Percentiles rank a stretch among this genome's conserved stretches.
Conservation (phyloP, 495 filamentous ascomycete species). For the Rusavskia elegans region DNA sequence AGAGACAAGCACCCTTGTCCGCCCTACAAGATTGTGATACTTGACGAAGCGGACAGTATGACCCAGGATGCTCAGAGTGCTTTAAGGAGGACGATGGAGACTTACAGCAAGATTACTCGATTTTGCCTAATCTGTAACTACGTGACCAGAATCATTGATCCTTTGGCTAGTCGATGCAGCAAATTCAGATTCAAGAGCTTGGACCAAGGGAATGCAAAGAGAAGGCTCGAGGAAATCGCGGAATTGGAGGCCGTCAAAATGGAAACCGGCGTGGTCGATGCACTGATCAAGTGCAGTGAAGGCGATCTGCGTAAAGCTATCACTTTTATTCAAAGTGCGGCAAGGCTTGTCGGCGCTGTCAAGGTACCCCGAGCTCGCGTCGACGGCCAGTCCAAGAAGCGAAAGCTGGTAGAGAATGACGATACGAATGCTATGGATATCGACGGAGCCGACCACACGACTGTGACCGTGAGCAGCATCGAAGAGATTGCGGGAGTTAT, state of each 20-base stretch:
- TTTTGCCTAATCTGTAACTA: slow-evolving; percentile 99
- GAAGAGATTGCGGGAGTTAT: slow-evolving; percentile 96
- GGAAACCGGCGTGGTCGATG: slow-evolving; percentile 65
- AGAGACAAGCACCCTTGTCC: slow-evolving; percentile 74
- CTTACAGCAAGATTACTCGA: slow-evolving; percentile 85
- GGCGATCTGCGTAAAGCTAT: slow-evolving; percentile 93
- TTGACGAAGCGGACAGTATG: slow-evolving; percentile 97
- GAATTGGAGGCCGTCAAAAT: slow-evolving; percentile 53
- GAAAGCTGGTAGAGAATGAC: slow-evolving; percentile 40
- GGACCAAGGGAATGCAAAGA: slow-evolving; percentile 64
- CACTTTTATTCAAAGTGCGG: slow-evolving; percentile 86
- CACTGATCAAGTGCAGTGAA: slow-evolving; percentile 73
- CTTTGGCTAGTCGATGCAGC: slow-evolving; percentile 76
- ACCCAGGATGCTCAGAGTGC: slow-evolving; percentile 95
- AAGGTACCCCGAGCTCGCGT: slow-evolving; percentile 18
- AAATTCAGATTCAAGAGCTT: slow-evolving; percentile 98
- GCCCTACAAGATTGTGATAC: slow-evolving; percentile 95
- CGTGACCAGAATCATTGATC: slow-evolving; percentile 94
- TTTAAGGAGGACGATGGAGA: slow-evolving; percentile 90
- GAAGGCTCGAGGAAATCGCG: slow-evolving; percentile 67
- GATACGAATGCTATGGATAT: slow-evolving; percentile 36
- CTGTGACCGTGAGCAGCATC: slow-evolving; percentile 60
- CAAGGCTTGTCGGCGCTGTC: slow-evolving; percentile 54
- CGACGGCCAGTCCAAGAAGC: slow-evolving; percentile 29
- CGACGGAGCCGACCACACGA: slow-evolving; percentile 22